These are phyloP conservation scores for Perkinsus olseni DNA, from an alignment of 169 alveolate genomes.

Conservation along the genomic window DNA sequence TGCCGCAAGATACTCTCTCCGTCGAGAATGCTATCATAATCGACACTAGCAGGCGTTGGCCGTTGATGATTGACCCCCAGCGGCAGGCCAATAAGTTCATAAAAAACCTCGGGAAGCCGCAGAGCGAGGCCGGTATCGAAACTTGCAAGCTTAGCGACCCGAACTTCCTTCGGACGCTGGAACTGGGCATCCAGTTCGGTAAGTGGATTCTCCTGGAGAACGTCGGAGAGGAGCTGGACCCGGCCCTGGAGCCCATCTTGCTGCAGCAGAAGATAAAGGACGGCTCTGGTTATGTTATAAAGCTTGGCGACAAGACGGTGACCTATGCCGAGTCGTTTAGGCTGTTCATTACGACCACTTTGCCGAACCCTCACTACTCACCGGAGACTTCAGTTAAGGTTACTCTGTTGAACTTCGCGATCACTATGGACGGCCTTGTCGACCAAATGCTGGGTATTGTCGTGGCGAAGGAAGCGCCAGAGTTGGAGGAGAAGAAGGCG, in stretches of 20 bases:
- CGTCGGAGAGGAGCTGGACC: conserved; percentile 82
- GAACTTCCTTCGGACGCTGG: conserved; percentile 66
- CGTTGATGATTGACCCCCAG: conserved; percentile 86
- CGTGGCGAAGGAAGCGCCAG: conserved; percentile 79
- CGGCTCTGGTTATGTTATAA: conserved; percentile 61
- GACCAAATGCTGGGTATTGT: conserved; percentile 80
- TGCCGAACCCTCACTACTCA: conserved; percentile 86
- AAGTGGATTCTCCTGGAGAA: conserved; percentile 81
- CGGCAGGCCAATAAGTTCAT: conserved; percentile 78
- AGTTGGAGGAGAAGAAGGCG: conserved; percentile 67
- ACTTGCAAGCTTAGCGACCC: conserved; percentile 70
- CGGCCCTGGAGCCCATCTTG: conserved; percentile 79
- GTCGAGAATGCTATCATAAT: conserved; percentile 82
- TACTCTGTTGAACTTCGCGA: conserved; percentile 76
- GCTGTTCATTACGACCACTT: conserved; percentile 79
- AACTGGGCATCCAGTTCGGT: conserved; percentile 81
- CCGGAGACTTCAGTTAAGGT: conserved; percentile 83
- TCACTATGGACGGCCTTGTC: conserved; percentile 80
- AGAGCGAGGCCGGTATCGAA: conserved; percentile 66
- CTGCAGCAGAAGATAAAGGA: conserved; percentile 69
- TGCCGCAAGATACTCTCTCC: conserved; percentile 78
- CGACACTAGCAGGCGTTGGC: conserved; percentile 79
- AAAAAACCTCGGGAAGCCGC: conserved; percentile 73
- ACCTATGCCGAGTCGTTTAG: conserved; percentile 52
- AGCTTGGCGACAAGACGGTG: conserved; percentile 78